A percentile compares a stretch with the other conserved stretches of the same genome.
phyloP scores from a whole-genome alignment of 495 filamentous ascomycete genomes.

The Lindgomyces ingoldianus region DNA sequence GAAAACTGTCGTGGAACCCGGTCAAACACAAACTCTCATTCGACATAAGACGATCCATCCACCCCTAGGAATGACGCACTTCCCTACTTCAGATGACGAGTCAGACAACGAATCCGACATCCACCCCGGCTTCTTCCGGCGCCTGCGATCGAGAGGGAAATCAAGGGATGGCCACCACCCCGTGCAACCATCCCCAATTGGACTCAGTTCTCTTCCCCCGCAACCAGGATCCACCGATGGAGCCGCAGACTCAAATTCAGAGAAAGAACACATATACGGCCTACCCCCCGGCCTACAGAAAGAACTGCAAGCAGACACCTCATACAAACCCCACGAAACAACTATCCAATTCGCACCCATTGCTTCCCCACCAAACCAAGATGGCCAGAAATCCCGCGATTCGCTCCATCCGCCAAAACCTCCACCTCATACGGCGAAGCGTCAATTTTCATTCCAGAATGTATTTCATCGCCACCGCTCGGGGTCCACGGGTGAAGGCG shows the following conservation, averaged over 20 bases:
- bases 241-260: slow-evolving; percentile 13
- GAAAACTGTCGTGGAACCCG: slow-evolving; percentile 63
- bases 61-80: slow-evolving; percentile 83
- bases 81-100: slow-evolving; percentile 55
- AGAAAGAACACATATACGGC: slow-evolving; percentile 33
- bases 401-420: slow-evolving; percentile 52
- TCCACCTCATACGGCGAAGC: slow-evolving; percentile 50
- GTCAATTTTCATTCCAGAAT: slow-evolving; percentile 91
- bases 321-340: slow-evolving; percentile 52
- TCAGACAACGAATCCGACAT: slow-evolving; percentile 54
- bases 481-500: slow-evolving; percentile 30
- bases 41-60: slow-evolving; percentile 64
- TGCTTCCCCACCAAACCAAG: slow-evolving; percentile 36
- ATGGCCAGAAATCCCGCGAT: slow-evolving; percentile 35
- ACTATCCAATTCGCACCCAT: slow-evolving; percentile 48
- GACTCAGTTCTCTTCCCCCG: slow-evolving; percentile 13
- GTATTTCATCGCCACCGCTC: slow-evolving; percentile 57
- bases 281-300: background rate
- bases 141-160: slow-evolving; percentile 35
- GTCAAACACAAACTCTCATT: slow-evolving; percentile 45
- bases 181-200: slow-evolving; percentile 1
- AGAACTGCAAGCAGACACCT: slow-evolving; percentile 48
- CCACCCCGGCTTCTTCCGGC: slow-evolving; percentile 54
- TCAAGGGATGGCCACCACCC: slow-evolving; percentile 10
- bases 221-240: slow-evolving; percentile 13